Evolutionary conservation across 345 rosid species (phyloP).

Genomic region (Syzygium jambos): DNA sequence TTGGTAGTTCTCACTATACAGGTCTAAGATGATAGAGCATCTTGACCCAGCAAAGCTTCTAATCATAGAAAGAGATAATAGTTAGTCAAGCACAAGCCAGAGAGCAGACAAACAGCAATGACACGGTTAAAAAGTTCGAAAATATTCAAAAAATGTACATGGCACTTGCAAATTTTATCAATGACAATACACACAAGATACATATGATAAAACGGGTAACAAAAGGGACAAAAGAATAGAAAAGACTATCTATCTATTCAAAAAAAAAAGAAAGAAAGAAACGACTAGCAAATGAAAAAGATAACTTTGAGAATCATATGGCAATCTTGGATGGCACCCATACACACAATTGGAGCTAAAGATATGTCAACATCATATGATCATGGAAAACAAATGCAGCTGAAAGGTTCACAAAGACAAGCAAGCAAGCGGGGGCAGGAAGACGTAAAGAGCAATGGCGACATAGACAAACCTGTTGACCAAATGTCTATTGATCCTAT

Average conservation of each 20-base stretch:
- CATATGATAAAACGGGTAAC: background rate
- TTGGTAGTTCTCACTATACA: background rate
- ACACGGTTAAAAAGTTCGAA: background rate
- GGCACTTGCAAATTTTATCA: background rate
- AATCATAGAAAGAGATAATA: background rate
- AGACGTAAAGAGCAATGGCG: background rate
- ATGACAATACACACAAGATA: background rate
- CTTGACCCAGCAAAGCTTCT: background rate
- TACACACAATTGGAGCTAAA: background rate
- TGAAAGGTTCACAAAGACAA: background rate
- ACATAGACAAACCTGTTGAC: background rate
- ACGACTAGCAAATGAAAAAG: background rate
- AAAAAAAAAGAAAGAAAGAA: background rate
- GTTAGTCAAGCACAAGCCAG: background rate
- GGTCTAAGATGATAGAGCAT: background rate
- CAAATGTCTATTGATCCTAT: background rate
- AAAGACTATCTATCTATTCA: background rate
- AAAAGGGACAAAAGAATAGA: background rate
- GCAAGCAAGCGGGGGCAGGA: background rate
- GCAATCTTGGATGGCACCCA: background rate
- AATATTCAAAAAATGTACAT: background rate
- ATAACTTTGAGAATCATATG: background rate
- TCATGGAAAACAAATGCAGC: background rate
- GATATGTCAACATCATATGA: background rate
- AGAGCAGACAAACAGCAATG: background rate